Evolutionary conservation across 225 moss, liverwort and hornwort genomes (phyloP).

Genomic region (Marchantia paleacea): DNA sequence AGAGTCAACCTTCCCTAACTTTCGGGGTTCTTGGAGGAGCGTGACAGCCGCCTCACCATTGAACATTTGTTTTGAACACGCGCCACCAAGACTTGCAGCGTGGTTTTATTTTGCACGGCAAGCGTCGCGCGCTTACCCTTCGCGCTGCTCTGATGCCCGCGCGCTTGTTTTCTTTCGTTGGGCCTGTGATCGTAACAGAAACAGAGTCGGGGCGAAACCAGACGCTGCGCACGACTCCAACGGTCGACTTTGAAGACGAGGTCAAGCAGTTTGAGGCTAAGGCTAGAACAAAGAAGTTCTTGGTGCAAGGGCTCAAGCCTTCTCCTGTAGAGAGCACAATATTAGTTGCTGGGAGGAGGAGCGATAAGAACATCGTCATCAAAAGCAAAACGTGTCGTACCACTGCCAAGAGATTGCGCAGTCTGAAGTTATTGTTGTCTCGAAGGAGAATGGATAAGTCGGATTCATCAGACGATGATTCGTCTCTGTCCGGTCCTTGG

Average conservation of each 20-base stretch:
- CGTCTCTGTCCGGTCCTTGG: slow-evolving; percentile 28
- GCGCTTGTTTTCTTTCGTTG: neutral
- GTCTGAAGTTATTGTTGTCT: neutral
- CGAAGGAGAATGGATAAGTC: slow-evolving; percentile 13
- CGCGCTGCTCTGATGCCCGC: neutral
- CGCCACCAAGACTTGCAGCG: neutral
- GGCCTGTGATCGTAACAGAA: slow-evolving; percentile 15
- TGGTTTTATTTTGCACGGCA: too few species aligned
- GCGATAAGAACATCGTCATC: neutral
- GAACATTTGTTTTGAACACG: neutral
- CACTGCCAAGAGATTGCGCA: neutral
- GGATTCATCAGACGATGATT: slow-evolving; percentile 42
- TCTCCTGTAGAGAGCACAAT: neutral
- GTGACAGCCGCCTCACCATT: neutral
- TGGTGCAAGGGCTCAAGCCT: neutral
- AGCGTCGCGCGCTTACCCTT: too few species aligned
- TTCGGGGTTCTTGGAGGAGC: neutral
- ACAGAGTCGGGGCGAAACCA: slow-evolving; percentile 14
- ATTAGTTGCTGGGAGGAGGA: neutral
- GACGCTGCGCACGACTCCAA: slow-evolving; percentile 9
- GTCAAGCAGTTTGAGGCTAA: slow-evolving; percentile 39
- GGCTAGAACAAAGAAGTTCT: slow-evolving; percentile 15
- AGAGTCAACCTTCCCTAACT: neutral
- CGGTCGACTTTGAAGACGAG: slow-evolving; percentile 40
- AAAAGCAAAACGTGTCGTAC: neutral